phyloP scores from a whole-genome alignment of 352 stramenopile species.

The Pythium plurisporium region DNA sequence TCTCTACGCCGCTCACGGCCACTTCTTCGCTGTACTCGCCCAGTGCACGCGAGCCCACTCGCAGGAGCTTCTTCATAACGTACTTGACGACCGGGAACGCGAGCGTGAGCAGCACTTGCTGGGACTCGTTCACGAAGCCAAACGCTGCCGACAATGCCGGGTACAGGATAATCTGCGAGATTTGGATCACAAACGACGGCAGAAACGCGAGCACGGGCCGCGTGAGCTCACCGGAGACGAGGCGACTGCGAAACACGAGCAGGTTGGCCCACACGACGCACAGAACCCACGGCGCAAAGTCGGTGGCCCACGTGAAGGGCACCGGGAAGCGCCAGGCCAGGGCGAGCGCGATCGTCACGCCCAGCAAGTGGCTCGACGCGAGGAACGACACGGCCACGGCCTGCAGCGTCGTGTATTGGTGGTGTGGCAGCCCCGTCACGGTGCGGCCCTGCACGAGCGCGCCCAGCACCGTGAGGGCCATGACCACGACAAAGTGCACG shows the following conservation, averaged over 20 bases:
- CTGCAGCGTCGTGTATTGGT: too few species aligned
- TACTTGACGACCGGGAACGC: slow-evolving; percentile 14
- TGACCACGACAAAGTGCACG: not conserved
- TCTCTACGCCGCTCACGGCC: slow-evolving; percentile 14
- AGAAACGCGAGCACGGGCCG: not conserved
- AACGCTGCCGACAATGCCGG: slow-evolving; percentile 2
- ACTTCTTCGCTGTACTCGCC: not conserved
- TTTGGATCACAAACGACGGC: slow-evolving; percentile 1
- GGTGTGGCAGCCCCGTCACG: not conserved
- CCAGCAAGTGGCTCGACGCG: not conserved
- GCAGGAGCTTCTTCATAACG: not conserved
- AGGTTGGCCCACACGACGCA: not conserved
- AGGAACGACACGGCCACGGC: not conserved
- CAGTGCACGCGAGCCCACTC: not conserved
- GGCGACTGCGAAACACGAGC: not conserved
- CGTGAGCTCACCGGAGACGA: too few species aligned
- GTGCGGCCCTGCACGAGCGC: not conserved
- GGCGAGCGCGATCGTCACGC: not conserved
- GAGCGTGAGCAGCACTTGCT: not conserved
- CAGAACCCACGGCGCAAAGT: not conserved
- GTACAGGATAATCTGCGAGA: slow-evolving; percentile 16
- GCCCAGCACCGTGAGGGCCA: not conserved
- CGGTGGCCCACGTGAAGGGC: not conserved
- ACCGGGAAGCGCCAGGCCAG: slow-evolving; percentile 8
- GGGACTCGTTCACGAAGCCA: not conserved